phyloP scores from a whole-genome alignment of 1,139 yeast genomes.

The Geotrichum reessii region DNA sequence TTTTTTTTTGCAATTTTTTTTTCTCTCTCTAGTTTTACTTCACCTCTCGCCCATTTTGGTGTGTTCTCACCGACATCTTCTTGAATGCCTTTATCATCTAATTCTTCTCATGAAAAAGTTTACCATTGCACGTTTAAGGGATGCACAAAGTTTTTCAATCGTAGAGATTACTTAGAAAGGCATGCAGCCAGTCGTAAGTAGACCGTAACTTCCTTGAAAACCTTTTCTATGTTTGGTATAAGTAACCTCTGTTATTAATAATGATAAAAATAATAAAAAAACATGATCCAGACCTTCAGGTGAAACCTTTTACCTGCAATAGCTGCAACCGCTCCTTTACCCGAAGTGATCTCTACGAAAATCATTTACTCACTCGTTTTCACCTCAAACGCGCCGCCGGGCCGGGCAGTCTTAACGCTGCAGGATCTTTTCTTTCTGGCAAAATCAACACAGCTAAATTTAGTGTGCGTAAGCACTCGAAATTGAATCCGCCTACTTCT shows the following conservation, averaged over 20 bases:
- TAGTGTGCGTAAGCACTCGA: neutral
- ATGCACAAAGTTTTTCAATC: conserved; percentile 34
- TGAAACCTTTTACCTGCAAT: conserved; percentile 34
- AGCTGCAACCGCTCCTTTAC: conserved; percentile 35
- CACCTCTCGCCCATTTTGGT: neutral
- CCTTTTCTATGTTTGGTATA: too few species aligned
- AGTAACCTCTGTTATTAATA: neutral
- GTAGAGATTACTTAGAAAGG: conserved; percentile 36
- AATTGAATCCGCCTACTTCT: neutral
- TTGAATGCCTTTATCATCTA: neutral
- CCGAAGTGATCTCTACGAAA: conserved; percentile 35
- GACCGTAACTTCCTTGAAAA: neutral
- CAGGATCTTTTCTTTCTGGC: conserved; percentile 1
- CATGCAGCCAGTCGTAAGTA: conserved; percentile 35
- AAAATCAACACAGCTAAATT: neutral
- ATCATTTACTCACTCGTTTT: conserved; percentile 33
- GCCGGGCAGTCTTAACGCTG: conserved; percentile 1
- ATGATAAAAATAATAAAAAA: too few species aligned
- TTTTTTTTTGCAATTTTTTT: too few species aligned
- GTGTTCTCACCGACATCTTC: neutral
- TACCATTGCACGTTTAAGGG: conserved; percentile 32
- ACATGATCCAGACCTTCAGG: conserved; percentile 24
- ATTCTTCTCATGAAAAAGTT: neutral
- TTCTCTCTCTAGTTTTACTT: neutral
- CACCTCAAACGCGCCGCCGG: conserved; percentile 28